phyloP scores from a whole-genome alignment of 768 basidiomycete species.

The Pisolithus tinctorius region DNA sequence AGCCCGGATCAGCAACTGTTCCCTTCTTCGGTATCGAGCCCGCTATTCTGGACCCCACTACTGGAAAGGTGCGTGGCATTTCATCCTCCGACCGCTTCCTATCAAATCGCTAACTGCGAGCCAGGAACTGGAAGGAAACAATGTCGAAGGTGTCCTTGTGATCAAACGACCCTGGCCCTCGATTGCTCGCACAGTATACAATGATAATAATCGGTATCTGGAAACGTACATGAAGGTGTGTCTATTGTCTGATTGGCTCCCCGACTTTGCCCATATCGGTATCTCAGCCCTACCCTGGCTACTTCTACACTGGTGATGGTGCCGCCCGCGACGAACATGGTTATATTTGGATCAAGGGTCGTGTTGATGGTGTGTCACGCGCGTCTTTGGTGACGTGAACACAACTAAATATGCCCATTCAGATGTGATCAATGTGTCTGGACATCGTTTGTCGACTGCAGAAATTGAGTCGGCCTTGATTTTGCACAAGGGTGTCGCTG shows the following conservation, averaged over 20 bases:
- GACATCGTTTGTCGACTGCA: conserved; percentile 93
- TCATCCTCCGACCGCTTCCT: background rate
- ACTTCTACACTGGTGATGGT: conserved; percentile 97
- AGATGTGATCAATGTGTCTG: conserved; percentile 98
- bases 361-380: conserved; percentile 71
- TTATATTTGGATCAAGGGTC: conserved; percentile 98
- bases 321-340: conserved; percentile 91
- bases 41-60: conserved; percentile 78
- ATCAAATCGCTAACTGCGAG: background rate
- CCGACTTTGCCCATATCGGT: conserved; percentile 34
- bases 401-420: background rate
- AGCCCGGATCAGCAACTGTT: conserved; percentile 94
- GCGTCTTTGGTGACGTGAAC: conserved; percentile 2
- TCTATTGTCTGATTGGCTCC: conserved; percentile 19
- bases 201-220: conserved; percentile 83
- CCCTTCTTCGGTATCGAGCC: conserved; percentile 96
- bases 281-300: conserved; percentile 70
- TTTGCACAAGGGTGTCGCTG: conserved; percentile 89
- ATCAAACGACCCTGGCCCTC: conserved; percentile 91
- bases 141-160: conserved; percentile 86
- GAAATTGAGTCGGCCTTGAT: conserved; percentile 98
- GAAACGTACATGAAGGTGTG: conserved; percentile 66
- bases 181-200: conserved; percentile 87
- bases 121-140: conserved; percentile 65
- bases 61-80: conserved; percentile 47